phyloP scores from a whole-genome alignment of 192 early-diverging fungal species.

The Linnemannia schmuckeri region DNA sequence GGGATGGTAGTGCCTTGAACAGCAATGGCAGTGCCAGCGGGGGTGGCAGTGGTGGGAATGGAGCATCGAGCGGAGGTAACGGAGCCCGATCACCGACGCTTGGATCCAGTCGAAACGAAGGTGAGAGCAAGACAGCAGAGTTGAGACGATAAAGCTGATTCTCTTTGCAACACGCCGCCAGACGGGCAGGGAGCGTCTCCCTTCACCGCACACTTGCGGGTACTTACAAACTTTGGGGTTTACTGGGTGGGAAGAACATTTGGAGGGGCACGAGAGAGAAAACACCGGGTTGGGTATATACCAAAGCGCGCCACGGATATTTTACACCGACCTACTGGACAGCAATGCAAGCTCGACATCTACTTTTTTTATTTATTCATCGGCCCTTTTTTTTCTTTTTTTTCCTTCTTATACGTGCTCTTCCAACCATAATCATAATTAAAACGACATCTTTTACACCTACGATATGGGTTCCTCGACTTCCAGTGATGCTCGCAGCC shows the following conservation, averaged over 20 bases:
- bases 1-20: neutral
- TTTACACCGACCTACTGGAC: neutral
- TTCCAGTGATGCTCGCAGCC: slow-evolving; percentile 4
- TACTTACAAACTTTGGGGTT: neutral
- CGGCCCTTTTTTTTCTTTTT: neutral
- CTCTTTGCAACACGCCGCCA: neutral
- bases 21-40: neutral
- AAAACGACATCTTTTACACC: slow-evolving; percentile 3
- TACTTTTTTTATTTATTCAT: slow-evolving; percentile 2
- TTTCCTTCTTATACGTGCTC: neutral
- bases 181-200: neutral
- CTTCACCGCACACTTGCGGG: neutral
- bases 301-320: neutral
- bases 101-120: slow-evolving; percentile 44
- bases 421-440: slow-evolving; percentile 4
- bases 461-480: neutral
- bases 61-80: neutral
- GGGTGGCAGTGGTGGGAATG: slow-evolving; percentile 9
- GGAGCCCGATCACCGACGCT: slow-evolving; percentile 1
- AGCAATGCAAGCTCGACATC: neutral
- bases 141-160: slow-evolving; percentile 16
- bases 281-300: neutral
- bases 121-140: slow-evolving; percentile 36
- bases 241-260: neutral
- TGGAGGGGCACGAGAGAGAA: neutral